phyloP scores from a whole-genome alignment of 129 eudicot genomes.

The Erigeron canadensis region DNA sequence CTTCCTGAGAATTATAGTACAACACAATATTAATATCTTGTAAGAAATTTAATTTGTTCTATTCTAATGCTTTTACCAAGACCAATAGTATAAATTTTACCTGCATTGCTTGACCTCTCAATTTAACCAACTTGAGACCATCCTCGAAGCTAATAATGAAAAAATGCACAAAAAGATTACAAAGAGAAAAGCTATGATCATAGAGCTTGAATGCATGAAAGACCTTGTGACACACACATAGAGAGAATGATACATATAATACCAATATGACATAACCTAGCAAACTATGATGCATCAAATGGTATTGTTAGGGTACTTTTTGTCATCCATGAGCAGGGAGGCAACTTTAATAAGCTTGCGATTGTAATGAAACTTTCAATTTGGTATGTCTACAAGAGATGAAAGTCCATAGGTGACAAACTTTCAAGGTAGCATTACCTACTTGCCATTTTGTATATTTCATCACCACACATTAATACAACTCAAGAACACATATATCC shows the following conservation, averaged over 20 bases:
- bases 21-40: background rate
- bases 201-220: slow-evolving; percentile 10
- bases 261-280: background rate
- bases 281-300: slow-evolving; percentile 10
- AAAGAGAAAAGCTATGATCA: slow-evolving; percentile 14
- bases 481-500: too few species aligned
- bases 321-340: too few species aligned
- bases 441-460: background rate
- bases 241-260: slow-evolving; percentile 2
- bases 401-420: background rate
- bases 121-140: slow-evolving; percentile 93
- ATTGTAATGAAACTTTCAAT: background rate
- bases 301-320: slow-evolving; percentile 2
- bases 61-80: background rate
- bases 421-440: background rate
- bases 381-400: slow-evolving; percentile 11
- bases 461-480: background rate
- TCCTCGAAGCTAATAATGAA: slow-evolving; percentile 77
- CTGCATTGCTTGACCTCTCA: slow-evolving; percentile 99
- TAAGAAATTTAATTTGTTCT: background rate
- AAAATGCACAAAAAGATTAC: background rate
- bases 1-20: slow-evolving; percentile 50
- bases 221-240: background rate
- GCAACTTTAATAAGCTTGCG: background rate
- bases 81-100: slow-evolving; percentile 26